phyloP scores from a whole-genome alignment of 2,329 filamentous ascomycete genomes.

The Sphaerostilbella broomeana region DNA sequence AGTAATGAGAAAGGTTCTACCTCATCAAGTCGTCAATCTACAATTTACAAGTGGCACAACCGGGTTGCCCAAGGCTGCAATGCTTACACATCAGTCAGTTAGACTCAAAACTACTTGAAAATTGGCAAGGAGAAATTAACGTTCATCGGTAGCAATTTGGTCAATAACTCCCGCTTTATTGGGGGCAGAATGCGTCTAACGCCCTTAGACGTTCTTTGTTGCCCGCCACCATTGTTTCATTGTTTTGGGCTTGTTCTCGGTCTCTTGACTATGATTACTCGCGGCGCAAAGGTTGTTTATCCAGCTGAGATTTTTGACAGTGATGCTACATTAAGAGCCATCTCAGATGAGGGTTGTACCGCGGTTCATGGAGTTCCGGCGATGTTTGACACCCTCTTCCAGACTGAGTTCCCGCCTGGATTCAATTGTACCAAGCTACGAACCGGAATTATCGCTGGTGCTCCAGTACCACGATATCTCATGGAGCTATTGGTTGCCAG shows the following conservation, averaged over 20 bases:
- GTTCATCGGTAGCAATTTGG: slow-evolving; percentile 40
- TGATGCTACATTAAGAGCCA: slow-evolving; percentile 56
- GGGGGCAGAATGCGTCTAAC: slow-evolving; percentile 69
- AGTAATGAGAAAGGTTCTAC: slow-evolving; percentile 48
- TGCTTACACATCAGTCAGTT: slow-evolving; percentile 62
- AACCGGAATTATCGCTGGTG: slow-evolving; percentile 74
- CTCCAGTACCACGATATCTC: slow-evolving; percentile 66
- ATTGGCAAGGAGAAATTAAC: too few relatives aligned
- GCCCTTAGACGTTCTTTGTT: slow-evolving; percentile 63
- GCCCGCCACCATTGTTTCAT: slow-evolving; percentile 78
- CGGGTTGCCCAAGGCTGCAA: slow-evolving; percentile 65
- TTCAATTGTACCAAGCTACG: slow-evolving; percentile 50
- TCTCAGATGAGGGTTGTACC: slow-evolving; percentile 62
- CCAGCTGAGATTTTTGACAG: slow-evolving; percentile 69
- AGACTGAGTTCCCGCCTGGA: slow-evolving; percentile 35
- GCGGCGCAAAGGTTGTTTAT: slow-evolving; percentile 70
- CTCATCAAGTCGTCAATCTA: slow-evolving; percentile 64
- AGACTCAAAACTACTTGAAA: neutral
- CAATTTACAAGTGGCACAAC: slow-evolving; percentile 74
- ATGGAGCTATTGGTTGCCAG: slow-evolving; percentile 66
- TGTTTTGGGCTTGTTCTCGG: slow-evolving; percentile 78
- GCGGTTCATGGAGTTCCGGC: slow-evolving; percentile 76
- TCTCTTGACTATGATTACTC: slow-evolving; percentile 63
- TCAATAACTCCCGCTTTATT: slow-evolving; percentile 64
- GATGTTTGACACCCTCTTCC: slow-evolving; percentile 68